Conservation (phyloP, 2,329 filamentous ascomycete genomes). For the Aspergillus sp. region DNA sequence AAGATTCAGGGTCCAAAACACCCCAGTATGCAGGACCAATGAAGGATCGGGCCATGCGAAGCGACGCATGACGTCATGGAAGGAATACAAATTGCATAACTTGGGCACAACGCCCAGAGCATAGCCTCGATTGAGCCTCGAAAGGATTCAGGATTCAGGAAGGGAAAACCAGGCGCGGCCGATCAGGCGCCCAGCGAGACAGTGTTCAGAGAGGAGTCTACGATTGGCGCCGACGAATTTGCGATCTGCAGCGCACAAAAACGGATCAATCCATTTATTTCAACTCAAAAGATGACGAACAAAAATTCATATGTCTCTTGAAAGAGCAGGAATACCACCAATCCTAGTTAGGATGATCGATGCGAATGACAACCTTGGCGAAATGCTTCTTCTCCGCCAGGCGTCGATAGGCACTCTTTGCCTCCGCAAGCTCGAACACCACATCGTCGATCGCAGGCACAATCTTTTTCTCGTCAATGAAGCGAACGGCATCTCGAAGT, state of each 20-base stretch:
- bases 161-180: background rate
- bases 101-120: background rate
- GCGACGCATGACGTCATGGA: background rate
- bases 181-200: background rate
- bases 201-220: background rate
- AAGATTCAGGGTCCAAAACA: background rate
- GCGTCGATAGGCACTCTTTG: constrained; percentile 9
- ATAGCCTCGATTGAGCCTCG: background rate
- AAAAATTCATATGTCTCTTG: background rate
- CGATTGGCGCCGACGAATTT: background rate
- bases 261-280: background rate
- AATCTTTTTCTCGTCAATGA: constrained; percentile 9
- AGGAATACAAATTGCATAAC: background rate
- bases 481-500: constrained; percentile 3
- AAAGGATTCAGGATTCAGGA: background rate
- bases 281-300: background rate
- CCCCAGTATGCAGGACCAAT: background rate
- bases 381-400: constrained; percentile 13
- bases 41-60: background rate
- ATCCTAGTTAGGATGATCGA: background rate
- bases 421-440: constrained; percentile 14
- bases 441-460: constrained; percentile 9
- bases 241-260: background rate
- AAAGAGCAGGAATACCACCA: background rate
- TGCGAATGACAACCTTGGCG: constrained; percentile 12